A percentile compares a stretch with the other conserved stretches of the same genome.
These are phyloP conservation scores for Blastomyces percursus DNA, from an alignment of 2,329 filamentous ascomycete genomes.

Conservation along the genomic window DNA sequence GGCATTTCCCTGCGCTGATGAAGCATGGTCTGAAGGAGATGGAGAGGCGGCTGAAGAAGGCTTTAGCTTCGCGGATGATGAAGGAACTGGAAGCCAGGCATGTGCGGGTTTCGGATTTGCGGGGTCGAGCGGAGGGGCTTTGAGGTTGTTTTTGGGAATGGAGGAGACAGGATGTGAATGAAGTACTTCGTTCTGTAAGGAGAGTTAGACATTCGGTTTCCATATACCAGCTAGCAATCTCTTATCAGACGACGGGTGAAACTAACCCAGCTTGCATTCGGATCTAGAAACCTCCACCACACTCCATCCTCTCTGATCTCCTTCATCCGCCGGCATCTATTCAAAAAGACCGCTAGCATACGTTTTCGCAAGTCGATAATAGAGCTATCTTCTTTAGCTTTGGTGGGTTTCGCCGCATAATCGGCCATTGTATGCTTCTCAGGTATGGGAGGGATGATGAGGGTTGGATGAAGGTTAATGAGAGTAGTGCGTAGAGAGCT, in stretches of 20 bases:
- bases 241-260: constrained; percentile 4
- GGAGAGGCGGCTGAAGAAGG: constrained; percentile 26
- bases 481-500: constrained; percentile 80
- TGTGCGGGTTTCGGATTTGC: constrained; percentile 87
- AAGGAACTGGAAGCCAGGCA: constrained; percentile 74
- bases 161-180: constrained; percentile 82
- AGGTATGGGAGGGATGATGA: constrained; percentile 92
- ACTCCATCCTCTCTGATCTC: constrained; percentile 86
- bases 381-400: constrained; percentile 91
- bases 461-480: constrained; percentile 81
- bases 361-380: constrained; percentile 96
- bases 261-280: constrained; percentile 93
- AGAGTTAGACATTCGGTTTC: neutral
- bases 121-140: constrained; percentile 87
- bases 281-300: constrained; percentile 95
- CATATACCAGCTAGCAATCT: neutral
- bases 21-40: constrained; percentile 45
- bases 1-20: constrained; percentile 33
- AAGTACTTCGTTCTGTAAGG: constrained; percentile 72
- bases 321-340: constrained; percentile 86
- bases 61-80: constrained; percentile 75
- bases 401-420: constrained; percentile 94
- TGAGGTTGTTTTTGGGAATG: constrained; percentile 86
- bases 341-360: constrained; percentile 92
- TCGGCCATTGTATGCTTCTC: constrained; percentile 99